Evolutionary conservation across 352 stramenopile genomes (phyloP).

Genomic region (Phytophthora europaea): DNA sequence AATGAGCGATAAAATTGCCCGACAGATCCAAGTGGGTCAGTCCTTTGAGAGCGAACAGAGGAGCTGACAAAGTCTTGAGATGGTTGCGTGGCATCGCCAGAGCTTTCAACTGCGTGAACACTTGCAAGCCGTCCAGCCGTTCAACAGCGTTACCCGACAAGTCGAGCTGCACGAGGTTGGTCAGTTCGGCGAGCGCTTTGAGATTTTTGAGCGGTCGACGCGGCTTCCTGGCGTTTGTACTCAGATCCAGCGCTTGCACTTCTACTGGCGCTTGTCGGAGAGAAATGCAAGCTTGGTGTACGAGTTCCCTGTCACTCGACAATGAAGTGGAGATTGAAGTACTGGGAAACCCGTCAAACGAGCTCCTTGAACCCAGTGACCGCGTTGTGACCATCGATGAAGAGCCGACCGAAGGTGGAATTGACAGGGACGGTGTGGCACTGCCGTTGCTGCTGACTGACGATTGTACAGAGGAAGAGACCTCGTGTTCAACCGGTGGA

Average conservation of each 20-base stretch:
- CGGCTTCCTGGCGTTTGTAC: constrained; percentile 54
- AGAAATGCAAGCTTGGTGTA: constrained; percentile 45
- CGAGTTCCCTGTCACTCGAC: constrained; percentile 49
- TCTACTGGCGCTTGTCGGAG: constrained; percentile 36
- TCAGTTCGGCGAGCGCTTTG: constrained; percentile 55
- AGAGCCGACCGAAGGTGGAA: constrained; percentile 25
- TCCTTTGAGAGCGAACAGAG: constrained; percentile 55
- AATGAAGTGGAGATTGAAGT: constrained; percentile 23
- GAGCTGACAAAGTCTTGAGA: constrained; percentile 62
- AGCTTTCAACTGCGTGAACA: constrained; percentile 51
- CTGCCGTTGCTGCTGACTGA: constrained; percentile 23
- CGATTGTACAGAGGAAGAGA: neutral
- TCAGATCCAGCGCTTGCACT: constrained; percentile 56
- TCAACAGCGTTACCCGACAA: constrained; percentile 73
- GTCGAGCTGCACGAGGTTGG: constrained; percentile 64
- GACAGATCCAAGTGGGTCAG: constrained; percentile 73
- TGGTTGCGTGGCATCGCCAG: constrained; percentile 76
- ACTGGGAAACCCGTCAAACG: constrained; percentile 38
- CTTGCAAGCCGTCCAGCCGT: constrained; percentile 67
- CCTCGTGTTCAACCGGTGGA: constrained; percentile 16
- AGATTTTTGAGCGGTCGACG: constrained; percentile 72
- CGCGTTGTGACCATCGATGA: constrained; percentile 27
- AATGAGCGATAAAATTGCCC: constrained; percentile 85
- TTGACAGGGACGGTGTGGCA: constrained; percentile 15
- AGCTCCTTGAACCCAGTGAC: constrained; percentile 35